Percentiles rank a stretch among this genome's conserved stretches.
Conservation (phyloP, 352 stramenopile genomes). For the Globisporangium nunn region DNA sequence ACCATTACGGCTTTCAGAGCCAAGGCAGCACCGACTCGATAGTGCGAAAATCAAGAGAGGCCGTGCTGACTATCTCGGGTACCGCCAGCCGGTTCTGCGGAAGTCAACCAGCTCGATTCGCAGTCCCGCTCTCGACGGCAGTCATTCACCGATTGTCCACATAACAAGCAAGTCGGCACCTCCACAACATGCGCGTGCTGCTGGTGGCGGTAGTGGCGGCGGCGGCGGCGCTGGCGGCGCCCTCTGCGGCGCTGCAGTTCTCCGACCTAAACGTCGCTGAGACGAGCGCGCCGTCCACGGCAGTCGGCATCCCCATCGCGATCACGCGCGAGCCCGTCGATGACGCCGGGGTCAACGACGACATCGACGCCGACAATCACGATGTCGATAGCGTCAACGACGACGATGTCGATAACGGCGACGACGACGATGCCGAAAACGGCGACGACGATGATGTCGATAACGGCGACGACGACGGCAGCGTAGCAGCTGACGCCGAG, state of each 20-base stretch:
- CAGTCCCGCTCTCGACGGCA: too few relatives aligned
- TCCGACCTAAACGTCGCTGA: neutral
- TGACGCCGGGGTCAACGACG: neutral
- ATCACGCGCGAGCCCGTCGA: neutral
- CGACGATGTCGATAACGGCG: neutral
- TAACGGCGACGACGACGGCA: neutral
- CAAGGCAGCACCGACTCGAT: too few relatives aligned
- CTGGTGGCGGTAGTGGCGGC: neutral
- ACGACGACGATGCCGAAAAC: neutral
- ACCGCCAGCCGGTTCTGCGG: too few relatives aligned
- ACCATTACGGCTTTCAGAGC: too few relatives aligned
- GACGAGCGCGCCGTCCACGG: neutral
- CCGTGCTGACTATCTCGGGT: too few relatives aligned
- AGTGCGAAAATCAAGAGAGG: too few relatives aligned
- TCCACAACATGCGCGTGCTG: neutral
- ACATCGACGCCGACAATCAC: neutral
- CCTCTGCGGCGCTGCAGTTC: neutral
- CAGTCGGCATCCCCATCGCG: neutral
- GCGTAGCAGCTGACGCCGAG: neutral
- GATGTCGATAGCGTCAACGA: neutral
- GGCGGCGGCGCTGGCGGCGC: constrained; percentile 3
- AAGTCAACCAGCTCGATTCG: too few relatives aligned
- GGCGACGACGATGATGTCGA: neutral
- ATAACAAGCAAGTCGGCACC: too few relatives aligned
- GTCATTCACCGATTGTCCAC: too few relatives aligned